Percentiles rank a stretch among this genome's conserved stretches.
phyloP scores from a whole-genome alignment of 768 basidiomycete species.

The Strobilomyces echinocephalus region DNA sequence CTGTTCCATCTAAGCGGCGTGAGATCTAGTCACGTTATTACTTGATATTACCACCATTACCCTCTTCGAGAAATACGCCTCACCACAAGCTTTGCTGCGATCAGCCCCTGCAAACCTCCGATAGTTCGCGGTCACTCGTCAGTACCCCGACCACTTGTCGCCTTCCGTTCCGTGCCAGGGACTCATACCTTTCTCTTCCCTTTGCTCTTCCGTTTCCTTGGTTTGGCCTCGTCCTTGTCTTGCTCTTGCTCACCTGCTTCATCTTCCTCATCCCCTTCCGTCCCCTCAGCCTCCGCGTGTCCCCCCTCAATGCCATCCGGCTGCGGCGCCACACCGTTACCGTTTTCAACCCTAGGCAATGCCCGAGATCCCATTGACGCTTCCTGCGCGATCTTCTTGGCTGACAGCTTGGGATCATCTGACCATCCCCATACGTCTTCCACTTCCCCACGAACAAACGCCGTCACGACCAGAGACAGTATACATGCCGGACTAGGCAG shows the following conservation, averaged over 20 bases:
- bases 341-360: slow-evolving; percentile 15
- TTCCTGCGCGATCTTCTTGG: slow-evolving; percentile 14
- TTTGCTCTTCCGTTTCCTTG: slow-evolving; percentile 20
- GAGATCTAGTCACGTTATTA: slow-evolving; percentile 4
- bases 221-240: not conserved
- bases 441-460: slow-evolving; percentile 63
- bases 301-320: slow-evolving; percentile 10
- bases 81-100: slow-evolving; percentile 4
- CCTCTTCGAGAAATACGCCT: not conserved
- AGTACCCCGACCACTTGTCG: not conserved
- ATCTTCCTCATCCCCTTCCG: slow-evolving; percentile 13
- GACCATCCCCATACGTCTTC: slow-evolving; percentile 65
- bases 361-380: slow-evolving; percentile 6
- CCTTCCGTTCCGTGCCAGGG: not conserved
- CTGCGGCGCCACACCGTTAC: slow-evolving; percentile 18
- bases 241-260: not conserved
- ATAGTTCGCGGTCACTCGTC: slow-evolving; percentile 1
- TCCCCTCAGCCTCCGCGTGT: slow-evolving; percentile 4
- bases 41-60: not conserved
- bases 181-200: slow-evolving; percentile 17
- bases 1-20: slow-evolving; percentile 4
- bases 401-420: slow-evolving; percentile 43
- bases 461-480: slow-evolving; percentile 58
- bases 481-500: slow-evolving; percentile 68
- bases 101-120: slow-evolving; percentile 6